Evolutionary conservation across 2,329 filamentous ascomycete genomes (phyloP), one percentile per base, ranked within the genome.

Genomic region (Colletotrichum kahawae): DNA sequence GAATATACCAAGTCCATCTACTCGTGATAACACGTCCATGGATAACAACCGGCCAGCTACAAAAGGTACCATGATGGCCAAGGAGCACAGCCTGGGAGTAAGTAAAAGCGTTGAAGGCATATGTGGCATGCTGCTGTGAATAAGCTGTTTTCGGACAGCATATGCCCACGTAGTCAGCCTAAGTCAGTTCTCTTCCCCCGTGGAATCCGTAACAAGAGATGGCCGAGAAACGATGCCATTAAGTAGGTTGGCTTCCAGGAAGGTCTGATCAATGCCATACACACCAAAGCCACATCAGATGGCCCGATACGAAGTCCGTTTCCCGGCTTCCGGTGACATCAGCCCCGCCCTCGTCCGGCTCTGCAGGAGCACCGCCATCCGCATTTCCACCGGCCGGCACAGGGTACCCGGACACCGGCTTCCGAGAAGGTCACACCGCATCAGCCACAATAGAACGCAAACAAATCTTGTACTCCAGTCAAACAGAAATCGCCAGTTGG

Each of bases 201-300:
- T 21, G n/a, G 43, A 21, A 21, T 51, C 10, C 21, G 43, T 2
- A 13, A 21, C 5, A 51, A 13, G 10, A 51, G n/a, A 21, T 12
- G 10, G 10, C 12, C 1, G 43, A 51, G 43, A 13, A 21, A 21
- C 6, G 6, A 2, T 8, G 18, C 0, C 6, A 1, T 48, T 4
- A 4, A 21, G n/a, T 3, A 48, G 21, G 7, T 21, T 4, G 10
- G 10, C 43, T 48, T 21, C 6, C 4, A 21, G 43, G 10, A 48
- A 21, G n/a, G n/a, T 21, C 43, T 48, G 1, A 10, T 7, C 3
- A 21, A 10, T n/a, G 1, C 21, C 0, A 51, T 6, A 13, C 0
- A 1, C 0, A 21, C 12, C 1, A 7, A 13, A 21, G 1, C 1
- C 43, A 51, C n/a, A 13, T 21, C 6, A 13, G 21, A 48, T 6